Percentiles rank a stretch among this genome's conserved stretches.
Evolutionary conservation across 345 rosid genomes (phyloP).

Genomic region (Clarkia xantiana): DNA sequence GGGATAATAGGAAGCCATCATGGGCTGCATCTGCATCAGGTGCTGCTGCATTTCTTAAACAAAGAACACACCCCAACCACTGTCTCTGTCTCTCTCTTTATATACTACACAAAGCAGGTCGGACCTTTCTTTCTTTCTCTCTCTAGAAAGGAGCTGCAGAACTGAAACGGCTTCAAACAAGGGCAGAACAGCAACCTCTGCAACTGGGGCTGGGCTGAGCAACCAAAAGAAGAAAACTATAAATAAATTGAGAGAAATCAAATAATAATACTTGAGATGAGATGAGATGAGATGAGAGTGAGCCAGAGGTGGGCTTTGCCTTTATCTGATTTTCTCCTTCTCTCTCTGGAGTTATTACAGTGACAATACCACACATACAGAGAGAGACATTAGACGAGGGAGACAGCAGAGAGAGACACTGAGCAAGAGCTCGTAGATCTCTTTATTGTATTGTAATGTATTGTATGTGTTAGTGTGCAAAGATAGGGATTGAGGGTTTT

Average conservation of each 20-base stretch:
- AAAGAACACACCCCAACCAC: conserved; percentile 5
- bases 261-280: too few species aligned
- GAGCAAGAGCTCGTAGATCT: conserved; percentile 3
- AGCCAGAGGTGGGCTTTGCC: conserved; percentile 1
- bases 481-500: conserved; percentile 3
- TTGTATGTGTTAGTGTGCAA: conserved; percentile 8
- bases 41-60: conserved; percentile 88
- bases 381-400: conserved; percentile 2
- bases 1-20: conserved; percentile 98
- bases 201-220: too few species aligned
- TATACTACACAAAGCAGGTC: conserved; percentile 5
- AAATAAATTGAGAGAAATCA: conserved; percentile 19
- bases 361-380: conserved; percentile 8
- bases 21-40: conserved; percentile 99
- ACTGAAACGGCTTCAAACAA: conserved; percentile 9
- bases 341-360: conserved; percentile 3
- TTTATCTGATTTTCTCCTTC: background rate
- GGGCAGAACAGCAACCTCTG: conserved; percentile 5
- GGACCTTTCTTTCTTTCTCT: conserved; percentile 6
- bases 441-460: background rate
- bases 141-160: conserved; percentile 7
- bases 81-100: conserved; percentile 13
- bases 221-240: conserved; percentile 17
- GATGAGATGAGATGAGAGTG: too few species aligned
- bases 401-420: background rate